Evolutionary conservation across 73 alveolate species (phyloP).

Genomic region (Urostyla sp.): DNA sequence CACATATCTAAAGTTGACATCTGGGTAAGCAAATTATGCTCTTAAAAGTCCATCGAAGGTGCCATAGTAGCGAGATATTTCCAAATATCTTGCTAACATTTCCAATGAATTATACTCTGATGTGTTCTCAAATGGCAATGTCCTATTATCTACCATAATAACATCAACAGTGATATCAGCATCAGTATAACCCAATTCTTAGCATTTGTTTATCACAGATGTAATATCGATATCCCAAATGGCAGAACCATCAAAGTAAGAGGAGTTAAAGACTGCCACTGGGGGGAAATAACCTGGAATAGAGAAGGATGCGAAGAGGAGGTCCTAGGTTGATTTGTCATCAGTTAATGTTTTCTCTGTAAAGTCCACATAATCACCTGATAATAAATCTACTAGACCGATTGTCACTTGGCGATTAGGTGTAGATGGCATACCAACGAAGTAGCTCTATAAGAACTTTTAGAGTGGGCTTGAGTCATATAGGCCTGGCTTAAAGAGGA

Average conservation of each 20-base stretch:
- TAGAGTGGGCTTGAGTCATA: conserved; percentile 60
- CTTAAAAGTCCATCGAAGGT: conserved; percentile 55
- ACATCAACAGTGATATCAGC: conserved; percentile 67
- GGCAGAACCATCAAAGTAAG: conserved; percentile 72
- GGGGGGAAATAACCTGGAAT: conserved; percentile 65
- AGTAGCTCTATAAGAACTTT: too few relatives aligned
- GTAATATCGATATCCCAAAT: conserved; percentile 64
- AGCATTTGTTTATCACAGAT: conserved; percentile 64
- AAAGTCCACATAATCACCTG: background rate
- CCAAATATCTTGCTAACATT: conserved; percentile 55
- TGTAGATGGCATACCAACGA: too few relatives aligned
- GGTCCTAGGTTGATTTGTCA: background rate
- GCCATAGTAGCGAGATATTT: conserved; percentile 56
- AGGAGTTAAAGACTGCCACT: conserved; percentile 19
- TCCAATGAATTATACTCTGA: conserved; percentile 51
- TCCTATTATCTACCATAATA: conserved; percentile 37
- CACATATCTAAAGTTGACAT: conserved; percentile 63
- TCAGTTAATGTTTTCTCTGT: background rate
- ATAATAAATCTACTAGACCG: background rate
- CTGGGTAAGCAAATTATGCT: conserved; percentile 58
- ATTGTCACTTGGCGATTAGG: background rate
- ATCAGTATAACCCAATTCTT: conserved; percentile 49
- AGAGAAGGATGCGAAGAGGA: conserved; percentile 47
- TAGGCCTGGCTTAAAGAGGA: conserved; percentile 59
- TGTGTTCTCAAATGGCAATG: conserved; percentile 1